phyloP scores from a whole-genome alignment of 805 yeast genomes.

The Wickerhamomyces xylosicus region DNA sequence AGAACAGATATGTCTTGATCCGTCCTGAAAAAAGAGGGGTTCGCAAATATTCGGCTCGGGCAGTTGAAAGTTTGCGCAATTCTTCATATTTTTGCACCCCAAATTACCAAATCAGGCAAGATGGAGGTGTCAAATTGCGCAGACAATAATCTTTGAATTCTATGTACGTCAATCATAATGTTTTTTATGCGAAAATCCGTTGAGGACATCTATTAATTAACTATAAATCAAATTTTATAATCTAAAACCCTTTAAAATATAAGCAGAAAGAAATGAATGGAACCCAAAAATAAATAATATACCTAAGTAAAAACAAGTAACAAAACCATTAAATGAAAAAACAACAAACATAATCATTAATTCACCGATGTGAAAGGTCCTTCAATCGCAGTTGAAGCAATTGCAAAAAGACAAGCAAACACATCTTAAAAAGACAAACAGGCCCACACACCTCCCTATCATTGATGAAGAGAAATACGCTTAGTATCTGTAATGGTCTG shows the following conservation, averaged over 20 bases:
- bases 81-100: too few species aligned
- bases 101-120: too few species aligned
- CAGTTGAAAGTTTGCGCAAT: too few species aligned
- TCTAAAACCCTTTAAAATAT: constrained; percentile 6
- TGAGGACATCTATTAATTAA: constrained; percentile 11
- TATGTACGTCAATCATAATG: too few species aligned
- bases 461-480: constrained; percentile 1
- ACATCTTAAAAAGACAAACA: background rate
- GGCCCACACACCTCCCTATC: constrained; percentile 1
- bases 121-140: too few species aligned
- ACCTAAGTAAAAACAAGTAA: constrained; percentile 4
- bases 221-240: background rate
- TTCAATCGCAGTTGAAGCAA: constrained; percentile 17
- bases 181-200: constrained; percentile 14
- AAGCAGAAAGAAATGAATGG: constrained; percentile 1
- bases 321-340: constrained; percentile 1
- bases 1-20: too few species aligned
- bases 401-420: background rate
- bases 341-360: background rate
- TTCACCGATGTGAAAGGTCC: too few species aligned
- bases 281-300: constrained; percentile 2
- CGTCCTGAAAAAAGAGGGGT: too few species aligned
- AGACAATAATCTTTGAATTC: too few species aligned
- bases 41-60: too few species aligned
- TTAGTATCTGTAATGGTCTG: constrained; percentile 97